A percentile compares a stretch with the other conserved stretches of the same genome.
These are phyloP conservation scores for Aspergillus ustus DNA, from an alignment of 2,329 filamentous ascomycete genomes.

Conservation along the genomic window DNA sequence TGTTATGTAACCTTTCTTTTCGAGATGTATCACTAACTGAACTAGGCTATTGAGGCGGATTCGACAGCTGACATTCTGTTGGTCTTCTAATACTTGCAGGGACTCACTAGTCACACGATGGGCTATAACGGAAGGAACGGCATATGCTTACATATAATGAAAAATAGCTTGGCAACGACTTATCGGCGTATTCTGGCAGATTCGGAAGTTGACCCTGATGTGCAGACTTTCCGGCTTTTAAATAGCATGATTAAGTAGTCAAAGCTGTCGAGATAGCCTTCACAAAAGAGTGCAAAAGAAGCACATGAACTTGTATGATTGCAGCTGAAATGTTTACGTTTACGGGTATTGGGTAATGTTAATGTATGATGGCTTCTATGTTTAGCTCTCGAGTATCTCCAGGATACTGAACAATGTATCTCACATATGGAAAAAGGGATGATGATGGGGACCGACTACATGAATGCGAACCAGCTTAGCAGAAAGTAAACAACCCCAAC, in stretches of 20 bases:
- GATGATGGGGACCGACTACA: neutral
- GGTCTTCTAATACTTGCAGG: neutral
- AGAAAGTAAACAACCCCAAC: neutral
- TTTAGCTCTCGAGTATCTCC: neutral
- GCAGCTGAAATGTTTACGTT: neutral
- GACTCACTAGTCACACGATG: too few species aligned
- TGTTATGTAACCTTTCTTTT: constrained; percentile 20
- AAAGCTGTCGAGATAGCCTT: neutral
- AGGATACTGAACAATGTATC: neutral
- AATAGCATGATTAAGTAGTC: neutral
- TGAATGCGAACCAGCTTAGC: neutral
- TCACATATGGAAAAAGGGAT: neutral
- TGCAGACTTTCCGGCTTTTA: neutral
- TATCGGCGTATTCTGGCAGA: neutral
- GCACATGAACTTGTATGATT: neutral
- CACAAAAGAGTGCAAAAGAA: neutral
- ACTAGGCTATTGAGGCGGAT: constrained; percentile 12
- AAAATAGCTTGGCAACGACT: neutral
- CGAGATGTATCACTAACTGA: neutral
- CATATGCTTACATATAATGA: neutral
- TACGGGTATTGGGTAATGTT: neutral
- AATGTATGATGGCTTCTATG: neutral
- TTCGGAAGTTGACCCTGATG: neutral
- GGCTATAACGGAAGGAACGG: neutral
- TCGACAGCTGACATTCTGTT: neutral